A percentile compares a stretch with the other conserved stretches of the same genome.
Evolutionary conservation across 768 basidiomycete genomes (phyloP).

Genomic region (Lentinus brumalis): DNA sequence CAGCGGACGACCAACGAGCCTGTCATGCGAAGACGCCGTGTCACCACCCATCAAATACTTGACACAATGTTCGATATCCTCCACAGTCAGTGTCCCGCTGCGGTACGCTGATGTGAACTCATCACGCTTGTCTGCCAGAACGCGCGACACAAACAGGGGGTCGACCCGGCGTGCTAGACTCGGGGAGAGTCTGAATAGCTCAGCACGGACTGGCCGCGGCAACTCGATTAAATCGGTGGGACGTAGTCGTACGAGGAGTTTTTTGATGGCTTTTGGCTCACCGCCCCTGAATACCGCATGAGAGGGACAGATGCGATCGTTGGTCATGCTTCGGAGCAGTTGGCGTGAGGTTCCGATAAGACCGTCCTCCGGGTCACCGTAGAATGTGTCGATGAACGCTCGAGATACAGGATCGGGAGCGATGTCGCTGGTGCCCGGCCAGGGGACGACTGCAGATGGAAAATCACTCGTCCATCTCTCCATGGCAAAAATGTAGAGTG

Average conservation of each 20-base stretch:
- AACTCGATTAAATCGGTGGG: background rate
- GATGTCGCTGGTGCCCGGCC: background rate
- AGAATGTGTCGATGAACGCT: constrained; percentile 1
- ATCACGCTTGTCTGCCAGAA: background rate
- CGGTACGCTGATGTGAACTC: background rate
- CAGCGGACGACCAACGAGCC: background rate
- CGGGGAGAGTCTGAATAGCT: background rate
- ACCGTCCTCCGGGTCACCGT: background rate
- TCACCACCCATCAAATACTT: background rate
- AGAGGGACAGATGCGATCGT: background rate
- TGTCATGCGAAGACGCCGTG: background rate
- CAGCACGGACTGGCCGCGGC: background rate
- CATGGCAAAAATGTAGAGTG: constrained; percentile 42
- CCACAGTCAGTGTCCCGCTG: background rate
- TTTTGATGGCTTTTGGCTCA: background rate
- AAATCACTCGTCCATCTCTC: constrained; percentile 32
- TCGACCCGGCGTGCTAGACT: background rate
- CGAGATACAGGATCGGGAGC: background rate
- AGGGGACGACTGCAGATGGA: constrained; percentile 40
- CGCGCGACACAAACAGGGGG: background rate
- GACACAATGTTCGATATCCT: background rate
- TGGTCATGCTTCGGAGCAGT: background rate
- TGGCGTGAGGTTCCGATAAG: background rate
- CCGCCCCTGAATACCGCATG: background rate
- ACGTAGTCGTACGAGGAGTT: no score